Percentiles rank a stretch among this genome's conserved stretches.
These are phyloP conservation scores for Knoxia roxburghii DNA, from an alignment of 257 asterid genomes.

Conservation along the genomic window DNA sequence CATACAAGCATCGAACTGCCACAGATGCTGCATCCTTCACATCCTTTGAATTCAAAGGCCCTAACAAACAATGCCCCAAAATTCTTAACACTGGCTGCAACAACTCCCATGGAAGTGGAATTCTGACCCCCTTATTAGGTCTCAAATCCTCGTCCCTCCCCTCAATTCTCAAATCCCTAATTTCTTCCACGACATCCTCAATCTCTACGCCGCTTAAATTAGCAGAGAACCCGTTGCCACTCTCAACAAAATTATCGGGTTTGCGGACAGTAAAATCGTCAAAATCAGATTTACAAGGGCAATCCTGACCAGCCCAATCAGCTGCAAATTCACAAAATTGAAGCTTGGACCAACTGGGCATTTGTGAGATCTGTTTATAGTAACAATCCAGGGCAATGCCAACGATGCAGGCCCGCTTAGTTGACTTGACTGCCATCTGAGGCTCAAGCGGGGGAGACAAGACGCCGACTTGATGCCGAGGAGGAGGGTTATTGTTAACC, in stretches of 20 bases:
- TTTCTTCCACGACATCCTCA: constrained; percentile 30
- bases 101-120: constrained; percentile 93
- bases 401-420: constrained; percentile 82
- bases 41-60: constrained; percentile 63
- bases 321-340: constrained; percentile 64
- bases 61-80: constrained; percentile 89
- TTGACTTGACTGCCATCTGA: constrained; percentile 81
- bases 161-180: constrained; percentile 25
- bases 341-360: constrained; percentile 86
- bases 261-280: constrained; percentile 27
- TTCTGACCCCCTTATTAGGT: constrained; percentile 42
- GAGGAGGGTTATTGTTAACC: constrained; percentile 11
- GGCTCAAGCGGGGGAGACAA: constrained; percentile 75
- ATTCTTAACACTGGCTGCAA: constrained; percentile 86
- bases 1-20: constrained; percentile 71
- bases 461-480: constrained; percentile 44
- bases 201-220: constrained; percentile 36
- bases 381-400: constrained; percentile 85
- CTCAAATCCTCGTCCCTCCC: constrained; percentile 19
- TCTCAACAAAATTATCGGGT: constrained; percentile 21
- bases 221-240: constrained; percentile 28
- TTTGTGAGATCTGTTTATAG: constrained; percentile 77
- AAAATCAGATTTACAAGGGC: constrained; percentile 72
- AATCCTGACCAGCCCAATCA: constrained; percentile 80
- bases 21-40: constrained; percentile 78